Conservation (phyloP, 78 protist genomes). For the Emiliania huxleyi region DNA sequence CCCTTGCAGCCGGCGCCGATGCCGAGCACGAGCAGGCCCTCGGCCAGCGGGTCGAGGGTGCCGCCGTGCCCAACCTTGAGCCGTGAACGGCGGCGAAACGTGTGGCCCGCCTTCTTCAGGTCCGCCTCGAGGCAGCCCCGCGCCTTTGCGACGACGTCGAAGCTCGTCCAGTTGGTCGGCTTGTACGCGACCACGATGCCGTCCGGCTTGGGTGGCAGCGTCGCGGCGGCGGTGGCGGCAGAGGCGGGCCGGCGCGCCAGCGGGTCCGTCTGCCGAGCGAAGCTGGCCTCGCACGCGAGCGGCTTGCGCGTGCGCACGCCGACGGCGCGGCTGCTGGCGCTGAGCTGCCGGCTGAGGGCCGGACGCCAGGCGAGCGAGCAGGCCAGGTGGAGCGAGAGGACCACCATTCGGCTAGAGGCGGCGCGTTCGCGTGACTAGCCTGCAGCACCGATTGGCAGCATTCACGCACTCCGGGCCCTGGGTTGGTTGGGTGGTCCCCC, state of each 20-base stretch:
- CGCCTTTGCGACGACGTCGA: neutral
- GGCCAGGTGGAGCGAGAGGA: too few relatives aligned
- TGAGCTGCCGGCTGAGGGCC: too few relatives aligned
- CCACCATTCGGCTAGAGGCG: too few relatives aligned
- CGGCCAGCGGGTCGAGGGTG: slow-evolving; percentile 20
- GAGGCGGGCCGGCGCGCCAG: neutral
- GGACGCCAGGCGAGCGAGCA: too few relatives aligned
- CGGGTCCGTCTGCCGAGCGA: neutral
- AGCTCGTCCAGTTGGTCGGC: neutral
- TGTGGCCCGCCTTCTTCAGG: neutral
- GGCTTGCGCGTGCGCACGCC: neutral
- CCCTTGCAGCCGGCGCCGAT: neutral
- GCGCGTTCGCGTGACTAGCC: too few relatives aligned
- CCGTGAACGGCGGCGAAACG: neutral
- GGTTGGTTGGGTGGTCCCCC: too few relatives aligned
- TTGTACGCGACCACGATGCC: neutral
- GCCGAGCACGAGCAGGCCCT: neutral
- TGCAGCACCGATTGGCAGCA: too few relatives aligned
- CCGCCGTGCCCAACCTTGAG: slow-evolving; percentile 31
- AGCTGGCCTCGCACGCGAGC: neutral
- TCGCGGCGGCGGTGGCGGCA: neutral
- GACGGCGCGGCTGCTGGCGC: too few relatives aligned
- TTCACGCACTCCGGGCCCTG: too few relatives aligned
- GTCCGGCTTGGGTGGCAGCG: neutral
- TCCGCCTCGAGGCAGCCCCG: neutral